Evolutionary conservation across 2,329 filamentous ascomycete species (phyloP).

Genomic region (Colletotrichum navitas): DNA sequence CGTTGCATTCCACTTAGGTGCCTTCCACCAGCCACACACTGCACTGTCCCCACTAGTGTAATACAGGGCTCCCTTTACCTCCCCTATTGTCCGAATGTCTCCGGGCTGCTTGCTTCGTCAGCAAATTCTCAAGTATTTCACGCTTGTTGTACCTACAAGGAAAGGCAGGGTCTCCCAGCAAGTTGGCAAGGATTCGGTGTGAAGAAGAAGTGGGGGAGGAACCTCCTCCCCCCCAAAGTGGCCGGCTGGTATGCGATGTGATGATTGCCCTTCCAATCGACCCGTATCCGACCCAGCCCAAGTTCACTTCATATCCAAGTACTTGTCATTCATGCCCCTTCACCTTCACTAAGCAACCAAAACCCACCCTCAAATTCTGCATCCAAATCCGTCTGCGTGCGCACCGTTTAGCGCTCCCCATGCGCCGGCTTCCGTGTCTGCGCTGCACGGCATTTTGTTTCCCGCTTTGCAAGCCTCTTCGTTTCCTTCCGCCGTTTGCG

Average conservation of each 20-base stretch:
- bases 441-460: constrained; percentile 22
- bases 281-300: constrained; percentile 32
- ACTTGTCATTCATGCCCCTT: not conserved
- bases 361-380: constrained; percentile 23
- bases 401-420: constrained; percentile 16
- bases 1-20: not conserved
- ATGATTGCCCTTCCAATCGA: constrained; percentile 23
- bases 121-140: not conserved
- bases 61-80: not conserved
- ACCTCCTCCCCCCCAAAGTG: not conserved
- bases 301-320: constrained; percentile 19
- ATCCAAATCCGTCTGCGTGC: constrained; percentile 31
- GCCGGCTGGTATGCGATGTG: constrained; percentile 6
- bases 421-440: constrained; percentile 26
- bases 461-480: not conserved
- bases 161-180: not conserved
- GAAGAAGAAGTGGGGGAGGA: not conserved
- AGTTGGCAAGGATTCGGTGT: not conserved
- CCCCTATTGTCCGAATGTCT: not conserved
- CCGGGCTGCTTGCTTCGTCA: not conserved
- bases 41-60: not conserved
- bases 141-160: not conserved
- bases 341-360: constrained; percentile 19
- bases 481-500: constrained; percentile 22
- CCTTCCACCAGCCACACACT: constrained; percentile 10